These are phyloP conservation scores for Cyclotella choctawhatcheeana DNA, from an alignment of 108 stramenopile species.

Conservation along the genomic window DNA sequence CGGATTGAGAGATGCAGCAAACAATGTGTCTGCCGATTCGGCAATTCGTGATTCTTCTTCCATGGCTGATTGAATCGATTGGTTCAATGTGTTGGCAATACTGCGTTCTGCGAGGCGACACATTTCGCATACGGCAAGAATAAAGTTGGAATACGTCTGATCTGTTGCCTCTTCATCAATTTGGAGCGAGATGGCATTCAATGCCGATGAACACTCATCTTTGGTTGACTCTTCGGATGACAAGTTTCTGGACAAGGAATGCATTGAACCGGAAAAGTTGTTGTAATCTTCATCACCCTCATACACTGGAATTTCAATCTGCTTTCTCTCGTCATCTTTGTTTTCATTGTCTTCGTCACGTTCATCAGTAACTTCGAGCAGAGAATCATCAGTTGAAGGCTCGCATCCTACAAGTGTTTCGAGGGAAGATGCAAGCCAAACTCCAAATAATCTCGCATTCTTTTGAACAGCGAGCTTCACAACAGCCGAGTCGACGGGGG, in stretches of 20 bases:
- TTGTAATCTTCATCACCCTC: slow-evolving; percentile 39
- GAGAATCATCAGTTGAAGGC: slow-evolving; percentile 44
- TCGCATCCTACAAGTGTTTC: slow-evolving; percentile 82
- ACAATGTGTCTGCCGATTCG: slow-evolving; percentile 45
- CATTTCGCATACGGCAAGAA: slow-evolving; percentile 80
- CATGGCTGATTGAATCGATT: slow-evolving; percentile 73
- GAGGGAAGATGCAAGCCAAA: slow-evolving; percentile 75
- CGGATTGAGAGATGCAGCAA: slow-evolving; percentile 42
- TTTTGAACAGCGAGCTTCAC: slow-evolving; percentile 73
- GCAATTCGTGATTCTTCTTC: slow-evolving; percentile 50
- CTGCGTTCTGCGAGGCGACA: slow-evolving; percentile 74
- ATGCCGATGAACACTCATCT: slow-evolving; percentile 10
- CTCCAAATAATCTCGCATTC: slow-evolving; percentile 66
- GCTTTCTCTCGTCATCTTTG: background rate
- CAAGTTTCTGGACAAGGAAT: slow-evolving; percentile 11
- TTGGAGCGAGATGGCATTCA: slow-evolving; percentile 31
- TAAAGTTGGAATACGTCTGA: slow-evolving; percentile 48
- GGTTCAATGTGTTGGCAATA: slow-evolving; percentile 70
- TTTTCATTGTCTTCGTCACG: slow-evolving; percentile 39
- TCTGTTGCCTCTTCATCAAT: slow-evolving; percentile 45
- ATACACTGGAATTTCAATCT: slow-evolving; percentile 19
- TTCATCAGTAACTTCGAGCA: slow-evolving; percentile 32
- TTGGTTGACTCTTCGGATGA: slow-evolving; percentile 11
- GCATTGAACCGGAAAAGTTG: background rate
- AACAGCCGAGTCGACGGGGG: slow-evolving; percentile 61